Evolutionary conservation across 2,329 filamentous ascomycete genomes (phyloP).

Genomic region (Zymoseptoria passerinii): DNA sequence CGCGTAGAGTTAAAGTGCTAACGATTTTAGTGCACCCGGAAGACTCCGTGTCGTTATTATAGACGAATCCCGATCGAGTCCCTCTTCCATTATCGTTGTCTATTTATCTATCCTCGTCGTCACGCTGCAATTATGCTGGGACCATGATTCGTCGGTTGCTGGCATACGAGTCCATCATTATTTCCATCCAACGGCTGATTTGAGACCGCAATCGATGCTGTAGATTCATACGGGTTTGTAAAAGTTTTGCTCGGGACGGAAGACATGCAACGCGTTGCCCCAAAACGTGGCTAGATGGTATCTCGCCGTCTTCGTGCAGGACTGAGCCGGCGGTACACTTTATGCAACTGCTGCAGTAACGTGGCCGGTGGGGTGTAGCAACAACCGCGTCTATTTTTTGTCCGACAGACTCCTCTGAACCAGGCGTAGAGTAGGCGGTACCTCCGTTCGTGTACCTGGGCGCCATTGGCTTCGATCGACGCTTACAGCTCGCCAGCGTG

Average conservation of each 20-base stretch:
- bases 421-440: not conserved
- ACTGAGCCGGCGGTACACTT: not conserved
- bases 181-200: not conserved
- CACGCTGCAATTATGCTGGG: not conserved
- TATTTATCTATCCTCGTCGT: not conserved
- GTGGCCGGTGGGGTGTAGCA: not conserved
- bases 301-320: not conserved
- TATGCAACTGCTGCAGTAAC: not conserved
- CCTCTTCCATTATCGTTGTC: not conserved
- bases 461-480: not conserved
- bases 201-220: not conserved
- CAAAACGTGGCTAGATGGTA: not conserved
- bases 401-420: not conserved
- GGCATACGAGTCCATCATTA: not conserved
- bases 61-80: not conserved
- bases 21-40: not conserved
- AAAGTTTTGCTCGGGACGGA: too few species aligned
- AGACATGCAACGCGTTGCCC: not conserved
- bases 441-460: not conserved
- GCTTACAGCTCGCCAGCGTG: not conserved
- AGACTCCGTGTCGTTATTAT: not conserved
- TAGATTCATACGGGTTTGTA: too few species aligned
- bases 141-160: not conserved
- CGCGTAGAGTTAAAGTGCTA: not conserved
- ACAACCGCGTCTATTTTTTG: constrained; percentile 1